Base-by-base conservation (phyloP, 1,284 basidiomycete genomes). In the Pisolithus thermaeus region DNA sequence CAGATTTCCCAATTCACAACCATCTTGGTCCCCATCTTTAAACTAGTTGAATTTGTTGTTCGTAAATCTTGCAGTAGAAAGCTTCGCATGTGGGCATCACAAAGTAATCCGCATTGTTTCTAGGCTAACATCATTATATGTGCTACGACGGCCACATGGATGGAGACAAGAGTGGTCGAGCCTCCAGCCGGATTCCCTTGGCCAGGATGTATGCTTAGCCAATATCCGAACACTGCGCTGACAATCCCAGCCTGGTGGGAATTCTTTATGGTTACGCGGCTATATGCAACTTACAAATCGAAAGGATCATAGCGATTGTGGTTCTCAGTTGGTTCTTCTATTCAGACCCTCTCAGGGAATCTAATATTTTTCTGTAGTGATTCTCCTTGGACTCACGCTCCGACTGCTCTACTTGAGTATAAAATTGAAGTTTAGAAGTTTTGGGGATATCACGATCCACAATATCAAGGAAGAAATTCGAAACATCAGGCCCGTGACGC, bases 171-270 rank as follows among this genome's bases (percentile, higher is more conserved):
- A 9, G 25, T 61, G 12, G 49, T 49, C 16, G 56, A 16, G 51
- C 58, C 60, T 54, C 61, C 61, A n/a, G 35, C 55, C 18, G 52
- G 58, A 50, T 16, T 52, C 12, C 44, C 42, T 1, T 61, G 58
- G 59, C 45, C 39, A 0, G 60, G 60, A 2, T 61, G 37, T 16
- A 9, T 38, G 37, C 16, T 38, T 38, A 61, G 30, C 52, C 50
- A 46, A 35, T 7, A 38, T n/a, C 14, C 37, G 4, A 38, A 38
- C 14, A 3, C 37, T 38, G 37, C 16, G 20, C 20, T 46, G 22
- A 3, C 45, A 27, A 20, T 35, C 28, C 23, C 28, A 14, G 22
- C 16, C 23, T 25, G 42, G 23, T 18, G 25, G 42, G 42, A 30
- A 16, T 25, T 30, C 6, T 16, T 27, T n/a, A 16, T 11, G 9